These are phyloP conservation scores for Pyrenophora tritici-repentis DNA, from an alignment of 2,329 filamentous ascomycete genomes.

Conservation along the genomic window DNA sequence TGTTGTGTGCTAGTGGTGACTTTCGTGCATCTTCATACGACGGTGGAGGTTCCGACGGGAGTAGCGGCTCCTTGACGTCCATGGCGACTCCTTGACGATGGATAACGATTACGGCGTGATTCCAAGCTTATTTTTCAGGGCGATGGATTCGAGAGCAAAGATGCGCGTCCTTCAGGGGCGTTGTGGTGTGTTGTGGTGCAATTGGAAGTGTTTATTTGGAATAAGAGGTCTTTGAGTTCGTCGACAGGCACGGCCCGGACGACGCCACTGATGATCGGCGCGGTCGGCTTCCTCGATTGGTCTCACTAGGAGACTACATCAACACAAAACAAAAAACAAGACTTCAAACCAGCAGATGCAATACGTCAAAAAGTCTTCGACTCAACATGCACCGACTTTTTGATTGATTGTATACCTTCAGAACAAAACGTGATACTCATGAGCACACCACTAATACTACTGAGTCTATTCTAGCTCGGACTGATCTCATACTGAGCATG, in stretches of 20 bases:
- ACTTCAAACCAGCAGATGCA: neutral
- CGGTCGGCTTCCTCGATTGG: no score
- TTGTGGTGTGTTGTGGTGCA: neutral
- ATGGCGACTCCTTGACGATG: neutral
- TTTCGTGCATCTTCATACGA: constrained; percentile 49
- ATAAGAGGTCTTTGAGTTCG: neutral
- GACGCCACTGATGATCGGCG: no score
- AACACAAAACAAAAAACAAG: neutral
- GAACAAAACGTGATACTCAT: no score
- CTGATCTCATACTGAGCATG: no score
- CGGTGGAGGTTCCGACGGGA: constrained; percentile 50
- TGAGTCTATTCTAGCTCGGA: no score
- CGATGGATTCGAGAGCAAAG: no score
- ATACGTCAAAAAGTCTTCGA: no score
- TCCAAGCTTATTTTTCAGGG: no score
- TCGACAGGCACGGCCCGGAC: neutral
- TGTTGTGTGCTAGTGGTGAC: constrained; percentile 23
- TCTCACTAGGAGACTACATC: no score
- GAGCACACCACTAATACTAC: no score
- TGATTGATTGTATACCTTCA: no score
- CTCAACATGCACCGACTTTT: no score
- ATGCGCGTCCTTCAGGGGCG: neutral
- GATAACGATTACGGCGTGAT: neutral
- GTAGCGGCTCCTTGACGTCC: constrained; percentile 20
- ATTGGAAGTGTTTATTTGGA: neutral